Conservation (phyloP, 331 rosid species). For the Quercus lobata region DNA sequence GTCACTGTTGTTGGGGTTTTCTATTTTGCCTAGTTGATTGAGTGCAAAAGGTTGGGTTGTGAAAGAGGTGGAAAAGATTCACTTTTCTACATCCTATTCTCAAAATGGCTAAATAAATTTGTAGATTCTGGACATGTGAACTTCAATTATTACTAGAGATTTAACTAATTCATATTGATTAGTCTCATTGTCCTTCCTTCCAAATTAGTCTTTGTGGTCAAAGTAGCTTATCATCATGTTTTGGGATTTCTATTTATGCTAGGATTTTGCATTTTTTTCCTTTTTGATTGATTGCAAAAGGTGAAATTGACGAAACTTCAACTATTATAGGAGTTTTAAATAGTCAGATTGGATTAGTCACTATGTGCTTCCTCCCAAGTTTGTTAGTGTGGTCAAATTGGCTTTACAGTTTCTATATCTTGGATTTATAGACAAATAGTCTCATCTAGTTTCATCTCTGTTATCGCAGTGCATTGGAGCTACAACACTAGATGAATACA, state of each 20-base stretch:
- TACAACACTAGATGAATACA: slow-evolving; percentile 87
- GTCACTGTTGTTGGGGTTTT: background rate
- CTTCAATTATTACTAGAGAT: background rate
- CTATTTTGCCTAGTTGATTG: too few species aligned
- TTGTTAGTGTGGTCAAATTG: background rate
- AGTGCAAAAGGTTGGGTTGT: too few species aligned
- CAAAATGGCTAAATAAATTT: too few species aligned
- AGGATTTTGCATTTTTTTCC: background rate
- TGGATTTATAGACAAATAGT: background rate
- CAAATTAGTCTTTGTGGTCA: background rate
- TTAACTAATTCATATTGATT: background rate
- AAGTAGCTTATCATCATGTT: background rate
- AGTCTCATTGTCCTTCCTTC: background rate
- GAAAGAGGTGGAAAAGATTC: too few species aligned
- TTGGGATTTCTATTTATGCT: background rate
- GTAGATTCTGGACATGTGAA: background rate
- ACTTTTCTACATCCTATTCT: too few species aligned
- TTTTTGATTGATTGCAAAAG: background rate
- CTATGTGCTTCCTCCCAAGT: background rate
- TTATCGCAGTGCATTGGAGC: slow-evolving; percentile 83
- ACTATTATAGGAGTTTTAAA: background rate
- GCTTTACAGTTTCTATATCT: background rate
- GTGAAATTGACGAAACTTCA: background rate
- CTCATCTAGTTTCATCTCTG: slow-evolving; percentile 9
- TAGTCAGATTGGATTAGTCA: background rate